Conservation (phyloP, 2,329 filamentous ascomycete species). For the Fonsecaea nubica region DNA sequence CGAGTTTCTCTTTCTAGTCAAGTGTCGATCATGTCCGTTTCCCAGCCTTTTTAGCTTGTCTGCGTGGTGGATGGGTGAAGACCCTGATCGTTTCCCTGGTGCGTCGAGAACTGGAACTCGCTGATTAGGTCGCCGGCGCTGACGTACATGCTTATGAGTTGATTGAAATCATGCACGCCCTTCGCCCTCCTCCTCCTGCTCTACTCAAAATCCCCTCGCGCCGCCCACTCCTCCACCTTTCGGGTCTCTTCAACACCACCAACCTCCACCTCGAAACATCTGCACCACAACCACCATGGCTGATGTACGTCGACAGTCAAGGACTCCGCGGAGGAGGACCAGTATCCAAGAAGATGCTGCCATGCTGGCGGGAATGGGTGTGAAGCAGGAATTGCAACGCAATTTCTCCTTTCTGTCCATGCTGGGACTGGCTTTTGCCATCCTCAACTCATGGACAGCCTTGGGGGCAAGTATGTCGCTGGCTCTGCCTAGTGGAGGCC, state of each 20-base stretch:
- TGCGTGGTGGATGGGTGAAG: neutral
- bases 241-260: neutral
- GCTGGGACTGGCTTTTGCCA: constrained; percentile 68
- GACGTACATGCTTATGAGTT: constrained; percentile 25
- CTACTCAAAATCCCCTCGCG: neutral
- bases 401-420: constrained; percentile 66
- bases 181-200: neutral
- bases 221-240: neutral
- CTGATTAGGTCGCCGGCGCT: constrained; percentile 10
- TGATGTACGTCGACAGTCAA: constrained; percentile 22
- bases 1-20: constrained; percentile 13
- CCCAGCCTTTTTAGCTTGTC: neutral
- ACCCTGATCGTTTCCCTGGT: neutral
- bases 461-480: constrained; percentile 64
- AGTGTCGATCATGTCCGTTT: constrained; percentile 20
- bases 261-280: neutral
- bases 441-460: constrained; percentile 69
- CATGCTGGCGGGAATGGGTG: constrained; percentile 62
- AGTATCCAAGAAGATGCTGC: constrained; percentile 52
- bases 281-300: constrained; percentile 7
- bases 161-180: constrained; percentile 13
- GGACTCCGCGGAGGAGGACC: constrained; percentile 24
- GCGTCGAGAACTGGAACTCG: neutral
- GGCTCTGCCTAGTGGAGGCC: constrained; percentile 73
- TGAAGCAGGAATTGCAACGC: constrained; percentile 64